These are phyloP conservation scores for Ganoderma sinense DNA, from an alignment of 1,284 basidiomycete species.

Conservation along the genomic window DNA sequence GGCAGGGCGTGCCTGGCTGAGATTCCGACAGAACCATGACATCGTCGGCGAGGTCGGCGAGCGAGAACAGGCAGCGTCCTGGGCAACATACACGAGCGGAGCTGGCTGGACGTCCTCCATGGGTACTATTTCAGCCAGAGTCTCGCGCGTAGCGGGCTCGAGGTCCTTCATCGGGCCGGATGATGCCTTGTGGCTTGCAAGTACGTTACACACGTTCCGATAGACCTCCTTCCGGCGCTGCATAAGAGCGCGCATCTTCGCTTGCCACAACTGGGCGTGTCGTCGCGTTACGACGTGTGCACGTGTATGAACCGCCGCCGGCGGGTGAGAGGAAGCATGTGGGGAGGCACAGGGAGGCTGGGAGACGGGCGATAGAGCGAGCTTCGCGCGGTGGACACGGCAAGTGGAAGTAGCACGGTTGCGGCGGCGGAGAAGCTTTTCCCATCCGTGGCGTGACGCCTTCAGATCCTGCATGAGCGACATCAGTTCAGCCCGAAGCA, in stretches of 20 bases:
- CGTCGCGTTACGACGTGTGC: not conserved
- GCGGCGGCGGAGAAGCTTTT: not conserved
- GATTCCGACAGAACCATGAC: not conserved
- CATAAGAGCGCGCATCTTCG: constrained; percentile 1
- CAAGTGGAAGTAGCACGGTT: not conserved
- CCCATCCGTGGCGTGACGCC: not conserved
- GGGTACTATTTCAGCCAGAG: not conserved
- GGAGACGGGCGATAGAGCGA: not conserved
- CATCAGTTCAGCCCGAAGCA: not conserved
- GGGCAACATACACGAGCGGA: not conserved
- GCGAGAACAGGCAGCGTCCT: not conserved
- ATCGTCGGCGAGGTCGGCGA: not conserved
- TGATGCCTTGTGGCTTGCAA: not conserved
- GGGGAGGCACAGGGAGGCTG: not conserved
- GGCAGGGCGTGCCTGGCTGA: not conserved
- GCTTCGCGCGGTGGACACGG: not conserved
- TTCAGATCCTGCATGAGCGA: not conserved
- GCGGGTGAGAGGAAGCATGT: not conserved
- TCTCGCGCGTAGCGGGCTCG: not conserved
- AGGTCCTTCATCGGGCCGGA: not conserved
- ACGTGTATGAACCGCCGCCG: not conserved
- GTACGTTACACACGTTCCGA: not conserved
- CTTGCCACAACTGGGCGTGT: not conserved
- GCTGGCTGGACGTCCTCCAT: not conserved
- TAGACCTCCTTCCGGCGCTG: not conserved